A percentile compares a stretch with the other conserved stretches of the same genome.
phyloP scores from a whole-genome alignment of 768 basidiomycete species.

The Gloeopeniophorella convolvens region DNA sequence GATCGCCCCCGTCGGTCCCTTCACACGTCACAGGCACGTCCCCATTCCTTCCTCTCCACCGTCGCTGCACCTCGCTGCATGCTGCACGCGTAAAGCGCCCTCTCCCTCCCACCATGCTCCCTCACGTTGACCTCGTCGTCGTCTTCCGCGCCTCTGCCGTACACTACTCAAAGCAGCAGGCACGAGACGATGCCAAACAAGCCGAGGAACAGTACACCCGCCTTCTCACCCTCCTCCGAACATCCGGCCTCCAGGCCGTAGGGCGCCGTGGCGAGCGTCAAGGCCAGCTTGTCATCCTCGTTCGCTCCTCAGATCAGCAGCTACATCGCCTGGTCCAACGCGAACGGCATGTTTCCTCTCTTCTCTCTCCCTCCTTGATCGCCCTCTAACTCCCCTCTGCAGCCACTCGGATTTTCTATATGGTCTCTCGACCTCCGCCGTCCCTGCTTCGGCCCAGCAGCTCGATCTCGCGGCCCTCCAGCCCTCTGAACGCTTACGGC shows the following conservation, averaged over 20 bases:
- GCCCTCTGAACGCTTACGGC: conserved; percentile 74
- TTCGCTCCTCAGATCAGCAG: conserved; percentile 58
- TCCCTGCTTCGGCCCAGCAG: conserved; percentile 37
- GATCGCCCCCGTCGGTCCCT: not conserved
- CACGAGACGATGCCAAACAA: conserved; percentile 52
- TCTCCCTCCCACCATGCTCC: conserved; percentile 38
- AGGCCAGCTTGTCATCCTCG: conserved; percentile 71
- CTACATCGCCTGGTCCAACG: conserved; percentile 60
- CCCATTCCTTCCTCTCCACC: not conserved
- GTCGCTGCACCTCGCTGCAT: not conserved
- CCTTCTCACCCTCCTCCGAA: conserved; percentile 53
- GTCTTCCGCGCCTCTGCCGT: conserved; percentile 54
- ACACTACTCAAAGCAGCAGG: conserved; percentile 53
- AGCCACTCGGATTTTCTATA: conserved; percentile 75
- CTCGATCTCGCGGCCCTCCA: conserved; percentile 44
- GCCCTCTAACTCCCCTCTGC: not conserved
- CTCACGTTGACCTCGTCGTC: conserved; percentile 67
- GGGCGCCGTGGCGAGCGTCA: conserved; percentile 71
- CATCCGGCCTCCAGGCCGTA: conserved; percentile 61
- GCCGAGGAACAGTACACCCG: conserved; percentile 64
- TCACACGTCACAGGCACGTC: conserved; percentile 5
- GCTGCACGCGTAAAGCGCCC: too few species aligned
- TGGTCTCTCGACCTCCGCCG: conserved; percentile 54
- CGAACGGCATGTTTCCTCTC: conserved; percentile 52
- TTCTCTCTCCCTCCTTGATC: not conserved